Evolutionary conservation across 768 basidiomycete species (phyloP), one percentile per base, ranked within the genome.

Genomic region (Leccinum fibrillosum): DNA sequence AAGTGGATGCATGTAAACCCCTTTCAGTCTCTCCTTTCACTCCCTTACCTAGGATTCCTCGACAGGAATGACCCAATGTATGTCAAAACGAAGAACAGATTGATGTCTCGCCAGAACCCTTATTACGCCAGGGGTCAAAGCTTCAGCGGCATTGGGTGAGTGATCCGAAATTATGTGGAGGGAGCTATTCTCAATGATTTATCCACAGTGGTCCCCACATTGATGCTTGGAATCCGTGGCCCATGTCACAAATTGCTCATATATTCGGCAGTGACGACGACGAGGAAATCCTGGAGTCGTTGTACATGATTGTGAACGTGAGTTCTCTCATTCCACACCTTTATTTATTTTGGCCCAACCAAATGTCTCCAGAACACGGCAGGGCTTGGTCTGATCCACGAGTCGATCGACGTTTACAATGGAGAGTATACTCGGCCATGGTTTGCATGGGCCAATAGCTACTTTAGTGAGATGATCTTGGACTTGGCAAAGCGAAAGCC

Each of bases 361-460:
- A 61, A 58, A 48, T 13, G 9, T 57, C 17, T 23, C 21, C 61
- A 90, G 88, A 89, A 87, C 69, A 90, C 90, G 0, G 79, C 79
- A 19, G 85, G 86, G 2, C 78, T 91, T 13, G 89, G 89, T n/a
- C 74, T 91, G 45, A 87, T 90, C 48, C 89, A 91, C 66, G 89
- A 92, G 70, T 86, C 86, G 2, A 80, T 85, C 63, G 80, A 80
- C 9, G 86, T 90, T 57, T 85, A 86, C 70, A 71, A 84, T 34
- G 63, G 70, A 19, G 77, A 78, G 26, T 90, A 88, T 65, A 89
- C 87, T 35, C 78, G 89, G 21, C 78, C 83, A 19, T 90, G 88
- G 88, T 90, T 90, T 70, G 89, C 89, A 21, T 90, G 88, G 89
- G 89, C 85, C 13, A 90, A 89, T 69, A 88, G 87, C 71, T 92